phyloP scores from a whole-genome alignment of 768 basidiomycete genomes.

The Lactifluus echinatus region DNA sequence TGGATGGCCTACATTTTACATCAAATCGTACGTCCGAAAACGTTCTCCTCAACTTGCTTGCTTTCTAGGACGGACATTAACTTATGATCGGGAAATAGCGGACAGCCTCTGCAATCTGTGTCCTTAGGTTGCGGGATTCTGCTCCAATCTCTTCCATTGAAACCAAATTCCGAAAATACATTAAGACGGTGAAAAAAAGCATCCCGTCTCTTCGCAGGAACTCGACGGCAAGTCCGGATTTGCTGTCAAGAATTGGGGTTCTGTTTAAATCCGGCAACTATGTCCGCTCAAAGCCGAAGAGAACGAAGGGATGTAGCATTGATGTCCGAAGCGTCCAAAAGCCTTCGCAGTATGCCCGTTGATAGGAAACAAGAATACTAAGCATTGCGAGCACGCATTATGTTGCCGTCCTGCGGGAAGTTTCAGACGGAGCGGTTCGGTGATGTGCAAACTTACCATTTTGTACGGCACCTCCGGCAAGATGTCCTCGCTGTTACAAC shows the following conservation, averaged over 20 bases:
- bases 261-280: neutral
- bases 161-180: neutral
- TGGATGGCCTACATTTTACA: neutral
- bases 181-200: neutral
- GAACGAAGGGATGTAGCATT: neutral
- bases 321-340: neutral
- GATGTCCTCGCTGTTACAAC: slow-evolving; percentile 18
- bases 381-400: neutral
- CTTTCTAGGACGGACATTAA: too few species aligned
- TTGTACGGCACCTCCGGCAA: slow-evolving; percentile 25
- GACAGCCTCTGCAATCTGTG: neutral
- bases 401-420: slow-evolving; percentile 9
- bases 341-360: neutral
- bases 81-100: too few species aligned
- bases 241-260: slow-evolving; percentile 7
- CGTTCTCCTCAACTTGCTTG: neutral
- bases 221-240: slow-evolving; percentile 14
- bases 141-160: neutral
- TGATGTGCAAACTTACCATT: slow-evolving; percentile 21
- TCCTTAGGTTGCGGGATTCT: neutral
- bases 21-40: neutral
- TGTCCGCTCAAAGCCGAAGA: slow-evolving; percentile 8
- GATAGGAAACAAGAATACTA: neutral
- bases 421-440: neutral
- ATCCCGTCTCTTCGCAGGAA: slow-evolving; percentile 7